Evolutionary conservation across 345 rosid genomes (phyloP).

Genomic region (Arabidopsis thaliana): TAIR10.1 NC_003076.8:24068501-24069000

Average conservation of each 20-base stretch:
- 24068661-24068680: not conserved
- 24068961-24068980: constrained; percentile 23
- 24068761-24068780: not conserved
- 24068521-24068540: constrained; percentile 1
- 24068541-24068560: not conserved
- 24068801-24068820: not conserved
- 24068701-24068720: not conserved
- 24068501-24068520: not conserved
- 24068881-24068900: not conserved
- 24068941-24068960: constrained; percentile 36
- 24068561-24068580: not conserved
- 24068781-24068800: not conserved
- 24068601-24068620: not conserved
- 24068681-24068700: not conserved
- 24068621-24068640: not conserved
- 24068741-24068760: no score
- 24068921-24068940: constrained; percentile 26
- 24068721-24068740: not conserved
- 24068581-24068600: not conserved
- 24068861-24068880: not conserved
- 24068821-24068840: not conserved
- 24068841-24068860: constrained; percentile 21
- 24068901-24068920: constrained; percentile 6
- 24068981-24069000: constrained; percentile 16
- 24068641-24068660: not conserved